phyloP scores from a whole-genome alignment of 2,329 filamentous ascomycete species.

The Monilinia laxa region DNA sequence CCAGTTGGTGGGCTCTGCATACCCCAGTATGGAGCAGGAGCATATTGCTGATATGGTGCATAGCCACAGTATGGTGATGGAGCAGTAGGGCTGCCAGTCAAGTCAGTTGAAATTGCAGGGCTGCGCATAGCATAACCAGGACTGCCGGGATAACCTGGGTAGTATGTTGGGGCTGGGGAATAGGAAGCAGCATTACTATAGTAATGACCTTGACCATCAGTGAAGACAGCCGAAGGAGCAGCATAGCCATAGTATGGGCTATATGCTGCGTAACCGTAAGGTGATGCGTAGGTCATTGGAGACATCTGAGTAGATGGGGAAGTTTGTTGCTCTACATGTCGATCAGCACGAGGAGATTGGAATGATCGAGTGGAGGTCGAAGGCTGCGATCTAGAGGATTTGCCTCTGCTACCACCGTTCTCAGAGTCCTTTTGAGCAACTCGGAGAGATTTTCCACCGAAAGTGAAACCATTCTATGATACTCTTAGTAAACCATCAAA shows the following conservation, averaged over 20 bases:
- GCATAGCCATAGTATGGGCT: conserved; percentile 25
- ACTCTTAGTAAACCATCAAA: not conserved
- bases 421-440: conserved; percentile 39
- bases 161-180: conserved; percentile 27
- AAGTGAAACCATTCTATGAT: conserved; percentile 31
- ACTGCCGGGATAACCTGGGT: conserved; percentile 28
- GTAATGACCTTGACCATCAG: conserved; percentile 32
- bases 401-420: conserved; percentile 24
- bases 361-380: conserved; percentile 21
- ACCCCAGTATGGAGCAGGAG: conserved; percentile 26
- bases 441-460: conserved; percentile 35
- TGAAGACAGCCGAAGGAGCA: conserved; percentile 23
- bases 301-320: conserved; percentile 28
- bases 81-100: conserved; percentile 27
- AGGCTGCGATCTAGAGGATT: conserved; percentile 19
- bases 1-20: conserved; percentile 24
- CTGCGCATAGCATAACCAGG: conserved; percentile 25
- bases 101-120: conserved; percentile 15
- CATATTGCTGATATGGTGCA: conserved; percentile 28
- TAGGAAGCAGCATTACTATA: conserved; percentile 24
- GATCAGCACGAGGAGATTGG: conserved; percentile 29
- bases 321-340: conserved; percentile 20
- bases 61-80: conserved; percentile 27
- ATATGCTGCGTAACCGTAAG: conserved; percentile 25
- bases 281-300: conserved; percentile 27